Conservation (phyloP, 768 basidiomycete genomes). For the Holtermannia corniformis region DNA sequence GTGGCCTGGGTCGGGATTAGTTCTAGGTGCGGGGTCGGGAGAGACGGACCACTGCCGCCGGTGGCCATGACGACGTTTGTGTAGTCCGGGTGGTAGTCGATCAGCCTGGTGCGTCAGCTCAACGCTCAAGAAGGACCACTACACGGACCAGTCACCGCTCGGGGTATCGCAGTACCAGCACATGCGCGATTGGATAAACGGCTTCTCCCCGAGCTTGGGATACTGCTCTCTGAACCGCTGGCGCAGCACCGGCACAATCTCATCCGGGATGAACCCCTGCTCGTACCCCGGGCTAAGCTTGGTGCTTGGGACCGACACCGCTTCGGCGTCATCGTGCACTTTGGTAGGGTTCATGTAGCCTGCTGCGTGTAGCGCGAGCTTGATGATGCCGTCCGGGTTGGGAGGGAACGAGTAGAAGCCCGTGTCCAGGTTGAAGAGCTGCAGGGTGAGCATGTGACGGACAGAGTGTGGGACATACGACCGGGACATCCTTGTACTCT, state of each 20-base stretch:
- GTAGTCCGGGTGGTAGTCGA: constrained; percentile 57
- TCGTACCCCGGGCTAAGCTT: constrained; percentile 51
- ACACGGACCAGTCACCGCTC: not conserved
- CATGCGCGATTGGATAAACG: constrained; percentile 63
- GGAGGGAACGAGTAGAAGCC: constrained; percentile 72
- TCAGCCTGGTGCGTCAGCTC: constrained; percentile 52
- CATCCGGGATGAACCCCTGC: constrained; percentile 59
- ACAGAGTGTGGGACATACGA: constrained; percentile 23
- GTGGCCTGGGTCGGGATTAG: constrained; percentile 6
- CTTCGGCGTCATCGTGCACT: constrained; percentile 34
- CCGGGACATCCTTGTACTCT: constrained; percentile 49
- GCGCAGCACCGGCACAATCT: constrained; percentile 49
- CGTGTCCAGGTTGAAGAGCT: constrained; percentile 60
- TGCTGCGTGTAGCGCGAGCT: constrained; percentile 64
- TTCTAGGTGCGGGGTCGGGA: not conserved
- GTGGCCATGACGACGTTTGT: constrained; percentile 65
- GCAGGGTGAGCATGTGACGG: too few species aligned
- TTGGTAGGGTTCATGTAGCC: constrained; percentile 56
- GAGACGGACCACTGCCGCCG: constrained; percentile 66
- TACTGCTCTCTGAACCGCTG: constrained; percentile 52
- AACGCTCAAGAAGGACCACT: not conserved
- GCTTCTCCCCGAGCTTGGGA: constrained; percentile 65
- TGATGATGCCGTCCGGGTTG: constrained; percentile 49
- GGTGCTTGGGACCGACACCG: constrained; percentile 69
- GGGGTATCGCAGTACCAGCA: constrained; percentile 58